Base-by-base conservation (phyloP, 345 rosid genomes). In the Brassica incana region DNA sequence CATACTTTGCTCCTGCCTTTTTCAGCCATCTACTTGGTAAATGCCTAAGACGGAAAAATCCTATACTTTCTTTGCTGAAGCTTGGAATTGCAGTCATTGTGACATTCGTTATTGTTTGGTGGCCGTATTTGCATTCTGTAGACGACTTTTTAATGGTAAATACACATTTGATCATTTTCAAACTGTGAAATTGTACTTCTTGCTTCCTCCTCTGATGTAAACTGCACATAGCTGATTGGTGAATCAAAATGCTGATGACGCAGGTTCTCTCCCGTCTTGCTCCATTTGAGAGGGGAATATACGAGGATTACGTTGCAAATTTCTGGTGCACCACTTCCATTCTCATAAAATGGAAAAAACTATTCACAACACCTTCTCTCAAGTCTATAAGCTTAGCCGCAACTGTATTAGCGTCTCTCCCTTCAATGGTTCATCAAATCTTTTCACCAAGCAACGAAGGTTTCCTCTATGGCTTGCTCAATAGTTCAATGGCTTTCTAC, bases 251-350 rank as follows among this genome's bases (percentile, higher is more conserved):
- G 56, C 20, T 73, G 77, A 77, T 73, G 60, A 7, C 40, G 33
- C 86, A 95, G 97, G 97, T 93, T 84, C 85, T 93, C 43, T 88
- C 88, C 52, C 97, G 95, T 72, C 93, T 93, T 78, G 97, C 97
- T 83, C 99, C 99, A 59, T 95, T 95, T 48, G 97, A 93, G 82
- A 91, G 99, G 78, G 98, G 99, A 61, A 85, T 95, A 88, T 95
- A 95, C 5, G 98, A 95, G 87, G 98, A 95, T 79, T 91, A 93
- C 78, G 98, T 95, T 36, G 98, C 98, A 38, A 93, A 93, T 83
- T 91, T 95, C 84, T 95, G 98, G 99, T 95, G 99, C 81, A 80
- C 95, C 38, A 80, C 92, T 25, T 93, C 97, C 20, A 68, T 90
- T 73, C 75, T 95, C 67, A 83, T 93, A 33, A 95, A 95, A 85